A percentile compares a stretch with the other conserved stretches of the same genome.
phyloP scores from a whole-genome alignment of 2,329 filamentous ascomycete genomes.

The Arachnomyces sp. region DNA sequence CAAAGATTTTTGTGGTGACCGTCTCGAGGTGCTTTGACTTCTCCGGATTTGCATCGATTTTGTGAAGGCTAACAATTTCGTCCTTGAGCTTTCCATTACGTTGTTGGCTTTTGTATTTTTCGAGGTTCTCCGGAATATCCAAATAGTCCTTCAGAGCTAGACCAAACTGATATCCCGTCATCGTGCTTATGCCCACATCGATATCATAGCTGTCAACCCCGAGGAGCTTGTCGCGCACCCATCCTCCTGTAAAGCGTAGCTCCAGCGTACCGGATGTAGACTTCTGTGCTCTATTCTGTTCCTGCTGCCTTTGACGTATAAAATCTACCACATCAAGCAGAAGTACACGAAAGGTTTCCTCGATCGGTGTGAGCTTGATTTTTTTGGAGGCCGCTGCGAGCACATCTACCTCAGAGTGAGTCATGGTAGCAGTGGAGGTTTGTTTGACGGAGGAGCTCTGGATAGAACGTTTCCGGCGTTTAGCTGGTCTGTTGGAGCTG shows the following conservation, averaged over 20 bases:
- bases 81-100: slow-evolving; percentile 47
- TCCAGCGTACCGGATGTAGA: slow-evolving; percentile 22
- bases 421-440: slow-evolving; percentile 20
- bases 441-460: slow-evolving; percentile 9
- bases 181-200: slow-evolving; percentile 42
- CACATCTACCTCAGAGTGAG: slow-evolving; percentile 6
- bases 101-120: slow-evolving; percentile 40
- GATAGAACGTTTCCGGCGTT: no score
- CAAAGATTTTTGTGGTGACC: slow-evolving; percentile 75
- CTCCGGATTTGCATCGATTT: slow-evolving; percentile 84
- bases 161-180: slow-evolving; percentile 44
- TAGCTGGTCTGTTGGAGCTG: no score
- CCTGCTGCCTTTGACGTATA: slow-evolving; percentile 39
- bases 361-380: slow-evolving; percentile 60
- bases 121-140: slow-evolving; percentile 30
- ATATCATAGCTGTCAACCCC: slow-evolving; percentile 42
- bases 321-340: slow-evolving; percentile 74
- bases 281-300: slow-evolving; percentile 30
- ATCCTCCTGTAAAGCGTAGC: slow-evolving; percentile 43
- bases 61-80: slow-evolving; percentile 70
- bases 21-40: slow-evolving; percentile 97
- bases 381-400: slow-evolving; percentile 11
- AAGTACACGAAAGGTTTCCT: slow-evolving; percentile 64
- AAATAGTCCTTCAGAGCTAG: slow-evolving; percentile 37
- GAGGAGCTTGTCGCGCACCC: slow-evolving; percentile 45